phyloP scores from a whole-genome alignment of 1,284 basidiomycete species.

The Fomes fomentarius region DNA sequence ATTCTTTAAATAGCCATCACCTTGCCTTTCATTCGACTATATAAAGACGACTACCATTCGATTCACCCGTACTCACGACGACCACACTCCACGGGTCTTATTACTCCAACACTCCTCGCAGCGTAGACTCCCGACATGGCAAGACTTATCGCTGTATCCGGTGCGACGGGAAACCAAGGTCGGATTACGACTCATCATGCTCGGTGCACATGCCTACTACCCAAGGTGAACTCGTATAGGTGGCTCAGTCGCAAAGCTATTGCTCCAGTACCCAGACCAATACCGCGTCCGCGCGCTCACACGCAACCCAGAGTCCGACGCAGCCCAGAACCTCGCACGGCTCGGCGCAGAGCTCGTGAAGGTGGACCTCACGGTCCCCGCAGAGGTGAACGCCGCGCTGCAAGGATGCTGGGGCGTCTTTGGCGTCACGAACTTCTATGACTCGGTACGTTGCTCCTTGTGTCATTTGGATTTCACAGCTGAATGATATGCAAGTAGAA shows the following conservation, averaged over 20 bases:
- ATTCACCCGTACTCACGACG: too few species aligned
- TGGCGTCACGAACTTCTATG: conserved; percentile 31
- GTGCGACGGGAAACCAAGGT: conserved; percentile 30
- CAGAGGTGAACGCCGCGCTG: conserved; percentile 19
- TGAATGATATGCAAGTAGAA: conserved; percentile 11
- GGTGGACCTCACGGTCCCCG: conserved; percentile 24
- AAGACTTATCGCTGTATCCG: conserved; percentile 25
- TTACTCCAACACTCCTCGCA: too few species aligned
- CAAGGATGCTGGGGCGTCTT: conserved; percentile 31
- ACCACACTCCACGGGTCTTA: too few species aligned
- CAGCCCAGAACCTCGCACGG: conserved; percentile 17
- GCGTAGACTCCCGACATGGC: conserved; percentile 9
- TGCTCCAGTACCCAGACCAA: conserved; percentile 21
- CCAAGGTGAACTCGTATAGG: conserved; percentile 10
- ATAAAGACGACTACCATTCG: too few species aligned
- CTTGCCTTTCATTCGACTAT: too few species aligned
- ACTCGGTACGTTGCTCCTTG: conserved; percentile 19
- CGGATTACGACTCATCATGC: neutral
- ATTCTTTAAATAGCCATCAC: too few species aligned
- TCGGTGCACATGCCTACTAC: neutral
- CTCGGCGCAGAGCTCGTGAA: conserved; percentile 26
- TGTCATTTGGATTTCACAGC: neutral
- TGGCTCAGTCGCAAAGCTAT: conserved; percentile 24
- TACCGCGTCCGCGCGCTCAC: conserved; percentile 27
- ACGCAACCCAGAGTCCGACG: conserved; percentile 18